phyloP scores from a whole-genome alignment of 2,329 filamentous ascomycete genomes.

The Chalara sp. region DNA sequence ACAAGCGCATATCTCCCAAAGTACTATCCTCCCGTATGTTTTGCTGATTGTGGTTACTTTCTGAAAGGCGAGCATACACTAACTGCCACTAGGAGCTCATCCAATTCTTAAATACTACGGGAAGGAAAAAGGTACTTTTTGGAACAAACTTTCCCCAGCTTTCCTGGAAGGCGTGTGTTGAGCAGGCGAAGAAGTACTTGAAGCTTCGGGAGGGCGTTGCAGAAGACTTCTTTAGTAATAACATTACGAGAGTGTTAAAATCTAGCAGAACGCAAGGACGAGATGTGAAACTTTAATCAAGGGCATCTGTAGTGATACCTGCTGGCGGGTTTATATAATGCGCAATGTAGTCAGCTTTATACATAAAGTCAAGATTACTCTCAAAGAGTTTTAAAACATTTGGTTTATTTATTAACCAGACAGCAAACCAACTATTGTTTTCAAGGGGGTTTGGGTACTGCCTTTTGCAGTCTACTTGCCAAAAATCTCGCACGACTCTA shows the following conservation, averaged over 20 bases:
- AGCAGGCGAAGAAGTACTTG: neutral
- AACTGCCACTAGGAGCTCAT: neutral
- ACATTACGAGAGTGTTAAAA: neutral
- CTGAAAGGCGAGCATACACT: neutral
- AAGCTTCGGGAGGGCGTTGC: neutral
- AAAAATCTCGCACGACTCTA: too few species aligned
- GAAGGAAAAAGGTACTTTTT: constrained; percentile 21
- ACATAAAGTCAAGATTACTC: too few species aligned
- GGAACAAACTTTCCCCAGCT: constrained; percentile 23
- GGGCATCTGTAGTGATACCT: too few species aligned
- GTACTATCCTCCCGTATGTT: constrained; percentile 18
- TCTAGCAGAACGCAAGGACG: too few species aligned
- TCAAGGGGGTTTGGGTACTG: too few species aligned
- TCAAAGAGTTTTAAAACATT: too few species aligned
- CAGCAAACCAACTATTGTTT: too few species aligned
- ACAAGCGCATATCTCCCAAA: constrained; percentile 19
- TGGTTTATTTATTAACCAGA: too few species aligned
- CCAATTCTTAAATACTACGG: constrained; percentile 20
- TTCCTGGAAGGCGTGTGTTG: constrained; percentile 17
- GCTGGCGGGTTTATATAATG: too few species aligned
- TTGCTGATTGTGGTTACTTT: neutral
- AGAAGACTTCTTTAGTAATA: neutral
- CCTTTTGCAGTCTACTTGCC: too few species aligned
- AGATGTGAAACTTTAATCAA: too few species aligned
- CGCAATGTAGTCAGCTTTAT: too few species aligned